These are phyloP conservation scores for Cladosporium oxysporum DNA, from an alignment of 2,329 filamentous ascomycete genomes.

Conservation along the genomic window DNA sequence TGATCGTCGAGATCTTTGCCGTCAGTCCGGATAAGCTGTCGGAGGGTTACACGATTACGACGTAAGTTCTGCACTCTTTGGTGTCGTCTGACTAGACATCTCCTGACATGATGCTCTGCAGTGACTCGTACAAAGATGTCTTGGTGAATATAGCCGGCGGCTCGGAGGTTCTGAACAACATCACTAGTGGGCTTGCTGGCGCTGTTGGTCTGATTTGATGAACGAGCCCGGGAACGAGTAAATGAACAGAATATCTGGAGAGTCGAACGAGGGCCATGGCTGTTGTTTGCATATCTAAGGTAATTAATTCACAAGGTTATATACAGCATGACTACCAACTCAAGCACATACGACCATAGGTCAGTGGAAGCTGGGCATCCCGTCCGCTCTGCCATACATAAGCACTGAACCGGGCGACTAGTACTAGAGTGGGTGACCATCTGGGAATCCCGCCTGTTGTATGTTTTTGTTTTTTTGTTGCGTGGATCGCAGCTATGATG, in stretches of 20 bases:
- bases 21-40: slow-evolving; percentile 27
- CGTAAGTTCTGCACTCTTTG: background rate
- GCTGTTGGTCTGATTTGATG: slow-evolving; percentile 27
- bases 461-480: no score
- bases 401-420: no score
- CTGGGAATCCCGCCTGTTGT: no score
- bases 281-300: no score
- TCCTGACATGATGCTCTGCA: slow-evolving; percentile 1
- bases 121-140: slow-evolving; percentile 31
- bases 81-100: background rate
- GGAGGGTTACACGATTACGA: slow-evolving; percentile 27
- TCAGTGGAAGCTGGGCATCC: no score
- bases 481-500: no score
- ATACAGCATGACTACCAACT: no score
- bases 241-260: background rate
- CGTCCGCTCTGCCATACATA: no score
- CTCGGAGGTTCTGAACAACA: slow-evolving; percentile 31
- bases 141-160: slow-evolving; percentile 30
- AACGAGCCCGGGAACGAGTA: background rate
- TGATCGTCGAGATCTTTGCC: slow-evolving; percentile 30
- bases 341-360: no score
- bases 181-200: slow-evolving; percentile 28
- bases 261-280: background rate
- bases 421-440: no score
- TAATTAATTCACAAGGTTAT: no score